Evolutionary conservation across 148 eudicot species (phyloP), one percentile per base, ranked within the genome.

Genomic region (Salicornia ramosissima): DNA sequence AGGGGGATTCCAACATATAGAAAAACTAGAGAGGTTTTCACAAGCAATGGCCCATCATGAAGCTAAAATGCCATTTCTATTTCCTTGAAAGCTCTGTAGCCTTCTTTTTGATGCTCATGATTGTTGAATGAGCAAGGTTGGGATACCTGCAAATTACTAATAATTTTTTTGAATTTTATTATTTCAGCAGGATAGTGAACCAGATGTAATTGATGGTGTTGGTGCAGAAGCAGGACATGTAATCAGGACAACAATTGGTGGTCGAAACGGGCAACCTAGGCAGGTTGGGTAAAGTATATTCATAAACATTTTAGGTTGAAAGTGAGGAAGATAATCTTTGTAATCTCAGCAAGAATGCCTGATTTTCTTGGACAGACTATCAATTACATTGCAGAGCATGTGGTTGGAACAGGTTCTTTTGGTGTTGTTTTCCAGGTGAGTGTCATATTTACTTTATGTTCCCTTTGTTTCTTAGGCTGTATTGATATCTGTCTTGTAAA

Each of bases 151-250:
- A 46, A 13, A 33, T 42, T 52, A 51, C 76, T 78, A 43, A 77
- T 58, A 52, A 40, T 53, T 8, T 15, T 47, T 69, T 19, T 11
- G 13, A 45, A 25, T 64, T n/a, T 67, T 68, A 24, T 50, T 16
- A 18, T 74, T 65, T 58, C 83, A 83, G 81, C 93, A 89, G 82
- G 99, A 95, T 65, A 91, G 97, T 80, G 99, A 95, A 80, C 89
- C 96, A n/a, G 99, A 91, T 65, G 70, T 86, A 61, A 83, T 86
- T 75, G 88, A 83, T 61, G 97, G 94, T 33, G 88, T 84, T 70
- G 99, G 99, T 67, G 85, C 91, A 80, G 97, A 95, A 87, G 90
- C 91, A 47, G 99, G 99, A 39, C 99, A 95, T 86, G 86, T 89
- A 34, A 86, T 91, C 65, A 83, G 90, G 75, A 91, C 96, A 29